phyloP scores from a whole-genome alignment of 768 basidiomycete genomes.

The Suillus decipiens region DNA sequence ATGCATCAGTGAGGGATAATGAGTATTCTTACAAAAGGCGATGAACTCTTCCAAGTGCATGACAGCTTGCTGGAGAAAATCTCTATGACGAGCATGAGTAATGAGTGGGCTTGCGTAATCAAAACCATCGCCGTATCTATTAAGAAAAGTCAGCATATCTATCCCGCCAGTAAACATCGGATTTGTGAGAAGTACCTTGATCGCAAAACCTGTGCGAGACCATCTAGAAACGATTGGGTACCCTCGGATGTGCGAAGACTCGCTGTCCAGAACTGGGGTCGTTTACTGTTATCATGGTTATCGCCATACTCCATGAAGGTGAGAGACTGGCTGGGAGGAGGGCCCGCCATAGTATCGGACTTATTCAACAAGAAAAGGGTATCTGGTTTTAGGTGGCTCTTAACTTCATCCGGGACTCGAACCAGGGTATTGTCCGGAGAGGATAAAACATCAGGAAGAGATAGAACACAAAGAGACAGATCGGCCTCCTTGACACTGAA shows the following conservation, averaged over 20 bases:
- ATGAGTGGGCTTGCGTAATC: slow-evolving; percentile 53
- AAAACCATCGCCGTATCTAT: slow-evolving; percentile 1
- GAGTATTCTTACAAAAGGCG: slow-evolving; percentile 28
- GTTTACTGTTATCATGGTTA: too few species aligned
- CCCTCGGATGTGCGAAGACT: slow-evolving; percentile 66
- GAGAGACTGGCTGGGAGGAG: slow-evolving; percentile 2
- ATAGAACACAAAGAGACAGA: slow-evolving; percentile 78
- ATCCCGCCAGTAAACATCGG: background rate
- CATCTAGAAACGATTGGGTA: slow-evolving; percentile 57
- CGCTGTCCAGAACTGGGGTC: slow-evolving; percentile 47
- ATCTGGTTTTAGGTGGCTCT: slow-evolving; percentile 48
- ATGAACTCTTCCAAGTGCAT: slow-evolving; percentile 35
- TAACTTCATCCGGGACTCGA: slow-evolving; percentile 48
- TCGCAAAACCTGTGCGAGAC: slow-evolving; percentile 54
- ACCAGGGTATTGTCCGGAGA: slow-evolving; percentile 17
- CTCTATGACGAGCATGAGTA: slow-evolving; percentile 78
- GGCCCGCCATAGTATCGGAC: slow-evolving; percentile 49
- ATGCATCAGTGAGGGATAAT: slow-evolving; percentile 1
- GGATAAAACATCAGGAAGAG: slow-evolving; percentile 51
- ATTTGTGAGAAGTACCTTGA: slow-evolving; percentile 40
- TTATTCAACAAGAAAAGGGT: slow-evolving; percentile 85
- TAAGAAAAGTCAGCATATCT: background rate
- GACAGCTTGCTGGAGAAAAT: slow-evolving; percentile 68
- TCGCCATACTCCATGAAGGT: background rate
- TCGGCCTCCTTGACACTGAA: slow-evolving; percentile 67